Evolutionary conservation across 352 stramenopile species (phyloP), one percentile per base, ranked within the genome.

Genomic region (Globisporangium rhizosaccharum): DNA sequence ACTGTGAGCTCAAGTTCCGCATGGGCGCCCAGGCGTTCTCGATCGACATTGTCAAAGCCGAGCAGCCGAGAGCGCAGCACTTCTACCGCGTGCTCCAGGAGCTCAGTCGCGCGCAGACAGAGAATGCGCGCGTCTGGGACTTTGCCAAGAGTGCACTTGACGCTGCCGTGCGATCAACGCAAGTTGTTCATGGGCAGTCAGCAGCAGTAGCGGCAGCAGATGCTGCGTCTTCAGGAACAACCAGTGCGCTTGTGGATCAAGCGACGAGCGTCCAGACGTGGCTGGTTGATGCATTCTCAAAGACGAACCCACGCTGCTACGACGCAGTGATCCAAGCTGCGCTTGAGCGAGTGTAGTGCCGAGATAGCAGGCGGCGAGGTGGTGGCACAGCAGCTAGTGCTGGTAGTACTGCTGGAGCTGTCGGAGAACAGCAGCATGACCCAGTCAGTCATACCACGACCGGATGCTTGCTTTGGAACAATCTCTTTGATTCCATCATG

Each of bases 81-180:
- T 79, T 80, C 55, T 83, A 82, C 74, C 83, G 83, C 61, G 75
- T 83, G 20, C 51, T 87, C n/a, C 67, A 73, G 59, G 51, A 84
- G 28, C 59, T 87, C 41, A 61, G 66, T 33, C 77, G 77, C n/a
- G 59, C 57, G 18, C 75, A 88, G 50, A 59, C 50, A 0, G 20
- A 23, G 28, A 58, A 58, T 36, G 42, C 36, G 53, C 53, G 39
- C 4, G 17, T 4, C n/a, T 58, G 53, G 52, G 53, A 58, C 25
- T 47, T 58, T 47, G 53, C 53, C 3, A 28, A 23, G 25, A 36
- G 36, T 17, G 53, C 53, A 12, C 36, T 58, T 18, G 53, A 58
- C 26, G 36, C 53, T 2, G n/a, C 53, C 8, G 53, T 58, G 14
- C 20, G 42, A 15, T 51, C 53, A 12, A 58, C 53, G 26, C 37